Conservation (phyloP, 192 early-diverging fungal species). For the Entomortierella parvispora region DNA sequence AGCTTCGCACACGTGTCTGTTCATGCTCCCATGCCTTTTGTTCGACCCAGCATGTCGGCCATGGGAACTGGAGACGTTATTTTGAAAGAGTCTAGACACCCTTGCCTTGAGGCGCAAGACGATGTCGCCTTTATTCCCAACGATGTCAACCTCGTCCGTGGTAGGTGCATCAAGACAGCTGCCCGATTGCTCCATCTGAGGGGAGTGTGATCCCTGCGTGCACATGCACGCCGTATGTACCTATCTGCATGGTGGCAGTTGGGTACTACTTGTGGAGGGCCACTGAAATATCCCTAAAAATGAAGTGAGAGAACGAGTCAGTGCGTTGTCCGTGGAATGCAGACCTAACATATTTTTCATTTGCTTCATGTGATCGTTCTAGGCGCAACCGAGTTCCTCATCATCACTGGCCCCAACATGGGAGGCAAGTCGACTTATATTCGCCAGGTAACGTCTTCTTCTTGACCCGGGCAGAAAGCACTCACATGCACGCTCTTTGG, state of each 20-base stretch:
- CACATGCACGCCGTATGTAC: not conserved
- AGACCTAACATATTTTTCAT: not conserved
- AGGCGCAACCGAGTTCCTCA: slow-evolving; percentile 78
- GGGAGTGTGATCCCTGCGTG: too few relatives aligned
- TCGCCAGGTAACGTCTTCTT: slow-evolving; percentile 69
- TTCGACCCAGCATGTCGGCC: slow-evolving; percentile 76
- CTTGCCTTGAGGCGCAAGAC: slow-evolving; percentile 93
- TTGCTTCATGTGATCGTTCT: slow-evolving; percentile 3
- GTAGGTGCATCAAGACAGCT: slow-evolving; percentile 47
- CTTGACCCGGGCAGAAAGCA: not conserved
- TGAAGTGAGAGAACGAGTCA: slow-evolving; percentile 4
- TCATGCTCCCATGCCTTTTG: slow-evolving; percentile 85
- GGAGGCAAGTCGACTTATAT: slow-evolving; percentile 99
- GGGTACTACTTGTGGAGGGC: too few relatives aligned
- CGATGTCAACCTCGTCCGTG: slow-evolving; percentile 79
- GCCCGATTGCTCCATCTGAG: not conserved
- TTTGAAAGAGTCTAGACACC: slow-evolving; percentile 83
- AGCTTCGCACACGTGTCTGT: slow-evolving; percentile 89
- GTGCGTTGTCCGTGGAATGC: not conserved
- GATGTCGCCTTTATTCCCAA: slow-evolving; percentile 95
- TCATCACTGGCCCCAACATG: slow-evolving; percentile 99
- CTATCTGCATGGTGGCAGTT: too few relatives aligned
- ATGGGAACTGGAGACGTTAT: slow-evolving; percentile 73
- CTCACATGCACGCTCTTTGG: not conserved
- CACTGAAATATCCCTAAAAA: not conserved